phyloP scores from a whole-genome alignment of 176 grass and related monocot species.

The Luzula sylvatica region DNA sequence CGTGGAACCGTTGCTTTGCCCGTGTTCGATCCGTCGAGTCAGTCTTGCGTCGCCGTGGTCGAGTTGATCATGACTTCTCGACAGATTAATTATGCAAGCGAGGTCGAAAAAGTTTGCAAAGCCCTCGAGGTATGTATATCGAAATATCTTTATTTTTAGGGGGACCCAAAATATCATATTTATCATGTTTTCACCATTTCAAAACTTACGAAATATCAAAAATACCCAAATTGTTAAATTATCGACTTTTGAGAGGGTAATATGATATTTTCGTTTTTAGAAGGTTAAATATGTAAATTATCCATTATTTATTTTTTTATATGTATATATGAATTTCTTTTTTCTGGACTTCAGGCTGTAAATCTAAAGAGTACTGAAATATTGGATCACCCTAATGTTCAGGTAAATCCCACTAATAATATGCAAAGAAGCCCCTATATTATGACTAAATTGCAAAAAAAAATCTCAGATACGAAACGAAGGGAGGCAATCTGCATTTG shows the following conservation, averaged over 20 bases:
- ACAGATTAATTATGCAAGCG: constrained; percentile 80
- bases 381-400: constrained; percentile 63
- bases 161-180: not conserved
- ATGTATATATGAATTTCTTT: constrained; percentile 12
- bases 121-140: constrained; percentile 62
- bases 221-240: too few relatives aligned
- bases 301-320: not conserved
- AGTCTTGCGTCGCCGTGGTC: constrained; percentile 75
- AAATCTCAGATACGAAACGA: constrained; percentile 95
- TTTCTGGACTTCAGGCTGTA: constrained; percentile 87
- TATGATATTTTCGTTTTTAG: not conserved
- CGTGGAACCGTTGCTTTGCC: constrained; percentile 87
- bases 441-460: too few relatives aligned
- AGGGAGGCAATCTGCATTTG: constrained; percentile 75
- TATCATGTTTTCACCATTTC: not conserved
- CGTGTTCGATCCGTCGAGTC: constrained; percentile 69
- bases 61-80: constrained; percentile 98
- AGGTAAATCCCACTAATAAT: constrained; percentile 26
- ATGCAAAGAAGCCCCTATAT: not conserved
- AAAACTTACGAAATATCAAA: not conserved
- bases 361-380: constrained; percentile 93
- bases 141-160: not conserved
- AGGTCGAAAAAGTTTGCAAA: constrained; percentile 96
- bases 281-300: too few relatives aligned
- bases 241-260: too few relatives aligned